Base-by-base conservation (phyloP, 345 rosid genomes). In the Iberis pinnata region DNA sequence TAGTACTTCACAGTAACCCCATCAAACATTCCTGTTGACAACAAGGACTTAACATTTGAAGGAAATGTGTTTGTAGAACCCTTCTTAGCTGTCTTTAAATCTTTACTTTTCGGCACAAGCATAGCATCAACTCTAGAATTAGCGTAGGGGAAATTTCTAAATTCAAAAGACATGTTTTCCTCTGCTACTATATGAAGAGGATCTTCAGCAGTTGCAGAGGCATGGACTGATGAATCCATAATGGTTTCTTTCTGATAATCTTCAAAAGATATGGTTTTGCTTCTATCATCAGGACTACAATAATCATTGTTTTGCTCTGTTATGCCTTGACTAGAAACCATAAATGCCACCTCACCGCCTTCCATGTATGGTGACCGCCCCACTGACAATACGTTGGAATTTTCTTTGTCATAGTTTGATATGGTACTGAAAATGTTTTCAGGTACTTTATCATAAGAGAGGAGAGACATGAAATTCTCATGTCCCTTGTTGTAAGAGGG, bases 1-100 rank as follows among this genome's bases (percentile, higher is more conserved):
- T 77, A 69, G 50, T 89, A 89, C 79, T 86, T 89, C 52, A 86
- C 90, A 22, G 82, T 80, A 41, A 86, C 79, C 43, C 94, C 88
- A 67, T 89, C 95, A 33, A 86, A 85, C 83, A 82, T 82, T 53
- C 71, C 67, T 18, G 71, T 67, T 54, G 66, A 60, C 41, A 90
- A 67, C 80, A 86, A 76, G 59, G 90, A 82, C 74, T 86, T 86
- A 26, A 90, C 92, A 68, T 86, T 90, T 53, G 96, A 76, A 69
- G 98, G 98, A 60, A 90, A 90, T 74, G 86, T 79, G 70, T 86
- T 82, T 32, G 86, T 81, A 31, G 84, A 82, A 56, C 74, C 88
- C 70, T 78, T 84, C 71, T 49, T 79, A 44, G 74, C 58, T 38
- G 72, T 13, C 73, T 84, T 86, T 19, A 56, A 18, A 31, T 73